A percentile compares a stretch with the other conserved stretches of the same genome.
phyloP scores from a whole-genome alignment of 73 alveolate genomes.

The Stentor coeruleus region DNA sequence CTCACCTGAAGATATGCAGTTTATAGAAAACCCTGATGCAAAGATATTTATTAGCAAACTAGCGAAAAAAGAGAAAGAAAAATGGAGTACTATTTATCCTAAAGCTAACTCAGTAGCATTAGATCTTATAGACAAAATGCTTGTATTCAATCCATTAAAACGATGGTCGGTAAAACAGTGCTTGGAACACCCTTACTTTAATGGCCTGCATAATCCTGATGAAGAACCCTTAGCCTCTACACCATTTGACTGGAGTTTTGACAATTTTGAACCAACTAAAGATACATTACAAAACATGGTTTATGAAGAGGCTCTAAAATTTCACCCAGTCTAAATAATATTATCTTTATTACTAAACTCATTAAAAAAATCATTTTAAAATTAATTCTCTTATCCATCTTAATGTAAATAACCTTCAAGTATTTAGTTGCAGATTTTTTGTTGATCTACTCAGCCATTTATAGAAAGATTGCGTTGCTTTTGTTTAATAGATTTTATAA shows the following conservation, averaged over 20 bases:
- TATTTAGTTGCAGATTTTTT: no score
- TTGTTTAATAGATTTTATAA: no score
- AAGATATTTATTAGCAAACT: conserved; percentile 76
- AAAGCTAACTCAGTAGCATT: conserved; percentile 69
- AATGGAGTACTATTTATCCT: conserved; percentile 82
- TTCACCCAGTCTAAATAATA: conserved; percentile 73
- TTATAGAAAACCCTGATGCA: conserved; percentile 83
- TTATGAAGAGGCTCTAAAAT: conserved; percentile 66
- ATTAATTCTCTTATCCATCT: no score
- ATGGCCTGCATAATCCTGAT: conserved; percentile 78
- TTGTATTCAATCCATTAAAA: conserved; percentile 34
- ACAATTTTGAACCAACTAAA: conserved; percentile 79
- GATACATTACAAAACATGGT: conserved; percentile 74
- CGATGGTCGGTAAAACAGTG: conserved; percentile 36
- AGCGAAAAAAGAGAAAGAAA: conserved; percentile 75
- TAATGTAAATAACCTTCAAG: no score
- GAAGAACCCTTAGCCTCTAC: conserved; percentile 74
- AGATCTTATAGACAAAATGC: conserved; percentile 30
- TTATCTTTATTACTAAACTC: no score
- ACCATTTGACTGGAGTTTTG: conserved; percentile 91
- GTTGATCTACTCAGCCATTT: no score
- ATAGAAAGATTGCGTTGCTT: no score
- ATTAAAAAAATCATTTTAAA: no score
- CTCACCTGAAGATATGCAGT: conserved; percentile 75
- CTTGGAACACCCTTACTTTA: conserved; percentile 66